A percentile compares a stretch with the other conserved stretches of the same genome.
These are phyloP conservation scores for Eucalyptus melliodora DNA, from an alignment of 345 rosid species.

Conservation along the genomic window DNA sequence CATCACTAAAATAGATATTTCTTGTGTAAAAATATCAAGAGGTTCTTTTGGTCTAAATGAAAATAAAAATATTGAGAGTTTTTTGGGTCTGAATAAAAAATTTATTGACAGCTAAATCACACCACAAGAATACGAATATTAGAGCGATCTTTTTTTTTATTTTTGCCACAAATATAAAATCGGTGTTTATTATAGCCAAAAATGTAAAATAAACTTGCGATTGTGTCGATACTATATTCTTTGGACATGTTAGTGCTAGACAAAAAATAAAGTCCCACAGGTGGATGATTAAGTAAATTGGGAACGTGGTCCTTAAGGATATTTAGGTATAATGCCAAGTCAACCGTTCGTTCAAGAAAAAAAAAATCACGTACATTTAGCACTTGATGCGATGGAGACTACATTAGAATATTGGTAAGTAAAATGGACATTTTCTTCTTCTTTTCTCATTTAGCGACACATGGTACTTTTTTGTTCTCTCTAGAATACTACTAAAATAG, in stretches of 20 bases:
- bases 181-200: background rate
- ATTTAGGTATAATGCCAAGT: background rate
- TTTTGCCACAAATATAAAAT: no score
- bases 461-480: background rate
- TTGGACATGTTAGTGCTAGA: background rate
- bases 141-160: background rate
- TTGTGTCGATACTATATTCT: no score
- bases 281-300: background rate
- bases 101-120: background rate
- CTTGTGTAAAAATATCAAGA: background rate
- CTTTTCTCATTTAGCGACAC: no score
- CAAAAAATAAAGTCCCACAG: background rate
- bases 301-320: background rate
- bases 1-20: background rate
- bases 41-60: no score
- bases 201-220: rapidly evolving
- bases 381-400: background rate
- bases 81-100: no score
- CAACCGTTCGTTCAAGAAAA: background rate
- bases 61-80: no score
- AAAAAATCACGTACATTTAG: background rate
- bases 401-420: background rate
- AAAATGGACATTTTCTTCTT: background rate
- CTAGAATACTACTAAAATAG: background rate
- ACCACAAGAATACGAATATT: background rate